These are phyloP conservation scores for Wickerhamomyces ciferrii DNA, from an alignment of 805 yeast genomes.

Conservation along the genomic window DNA sequence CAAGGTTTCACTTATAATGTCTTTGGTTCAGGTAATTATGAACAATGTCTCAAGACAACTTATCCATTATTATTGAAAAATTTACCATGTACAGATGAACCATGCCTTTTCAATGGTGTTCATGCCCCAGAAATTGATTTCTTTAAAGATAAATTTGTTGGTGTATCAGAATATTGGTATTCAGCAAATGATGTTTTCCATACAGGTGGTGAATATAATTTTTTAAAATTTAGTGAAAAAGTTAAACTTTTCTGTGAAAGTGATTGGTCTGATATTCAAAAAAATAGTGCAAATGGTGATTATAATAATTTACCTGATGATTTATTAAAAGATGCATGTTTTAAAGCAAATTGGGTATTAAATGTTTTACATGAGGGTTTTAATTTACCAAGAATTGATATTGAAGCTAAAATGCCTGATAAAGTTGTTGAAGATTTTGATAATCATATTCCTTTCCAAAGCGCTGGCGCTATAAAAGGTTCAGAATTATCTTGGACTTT, in stretches of 20 bases:
- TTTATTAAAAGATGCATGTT: constrained; percentile 71
- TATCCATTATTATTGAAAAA: constrained; percentile 77
- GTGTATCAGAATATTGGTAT: constrained; percentile 96
- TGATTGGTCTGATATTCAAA: constrained; percentile 59
- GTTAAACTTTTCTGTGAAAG: constrained; percentile 71
- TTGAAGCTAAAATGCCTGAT: constrained; percentile 35
- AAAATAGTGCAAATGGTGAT: constrained; percentile 45
- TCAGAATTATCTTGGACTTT: constrained; percentile 93
- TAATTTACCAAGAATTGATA: constrained; percentile 68
- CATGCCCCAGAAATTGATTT: constrained; percentile 90
- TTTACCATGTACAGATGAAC: constrained; percentile 78
- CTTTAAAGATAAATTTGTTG: constrained; percentile 75
- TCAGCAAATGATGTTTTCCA: constrained; percentile 89
- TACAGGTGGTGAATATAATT: constrained; percentile 86
- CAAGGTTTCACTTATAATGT: constrained; percentile 45
- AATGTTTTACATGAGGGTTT: constrained; percentile 91
- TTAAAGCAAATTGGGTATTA: constrained; percentile 92
- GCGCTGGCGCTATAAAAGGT: constrained; percentile 76
- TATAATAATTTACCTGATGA: constrained; percentile 55
- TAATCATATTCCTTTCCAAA: constrained; percentile 63
- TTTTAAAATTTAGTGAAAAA: constrained; percentile 55
- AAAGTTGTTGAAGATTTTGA: constrained; percentile 16
- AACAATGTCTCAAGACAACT: constrained; percentile 61
- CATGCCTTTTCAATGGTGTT: constrained; percentile 91
- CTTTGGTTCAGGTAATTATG: constrained; percentile 76